These are phyloP conservation scores for Acacia pycnantha DNA, from an alignment of 331 rosid species.

Conservation along the genomic window DNA sequence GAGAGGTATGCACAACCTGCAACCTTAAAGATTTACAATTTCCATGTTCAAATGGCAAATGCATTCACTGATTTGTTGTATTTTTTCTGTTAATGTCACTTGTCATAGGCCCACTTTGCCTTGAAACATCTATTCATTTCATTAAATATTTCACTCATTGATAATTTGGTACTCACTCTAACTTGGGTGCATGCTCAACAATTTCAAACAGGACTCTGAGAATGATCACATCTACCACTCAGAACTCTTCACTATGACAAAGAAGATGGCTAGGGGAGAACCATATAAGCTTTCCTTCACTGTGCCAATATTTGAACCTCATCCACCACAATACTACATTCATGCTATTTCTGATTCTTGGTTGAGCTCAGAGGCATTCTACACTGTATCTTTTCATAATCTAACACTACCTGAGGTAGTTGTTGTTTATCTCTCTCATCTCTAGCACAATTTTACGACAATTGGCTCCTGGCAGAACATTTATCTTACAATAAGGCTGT, in stretches of 20 bases:
- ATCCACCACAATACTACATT: slow-evolving; percentile 94
- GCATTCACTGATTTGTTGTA: slow-evolving; percentile 4
- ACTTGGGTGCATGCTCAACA: slow-evolving; percentile 34
- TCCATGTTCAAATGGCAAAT: slow-evolving; percentile 14
- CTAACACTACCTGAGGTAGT: slow-evolving; percentile 85
- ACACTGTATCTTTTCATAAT: slow-evolving; percentile 90
- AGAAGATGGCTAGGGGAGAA: slow-evolving; percentile 81
- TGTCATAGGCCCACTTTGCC: neutral
- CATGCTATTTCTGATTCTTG: slow-evolving; percentile 97
- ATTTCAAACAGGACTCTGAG: slow-evolving; percentile 72
- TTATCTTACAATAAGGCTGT: slow-evolving; percentile 31
- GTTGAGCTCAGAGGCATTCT: slow-evolving; percentile 88
- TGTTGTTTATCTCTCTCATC: neutral
- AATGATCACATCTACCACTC: slow-evolving; percentile 96
- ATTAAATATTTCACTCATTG: neutral
- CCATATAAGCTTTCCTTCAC: slow-evolving; percentile 93
- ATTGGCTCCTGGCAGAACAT: slow-evolving; percentile 29
- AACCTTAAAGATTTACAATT: slow-evolving; percentile 14
- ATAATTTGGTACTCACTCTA: slow-evolving; percentile 17
- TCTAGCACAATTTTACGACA: neutral
- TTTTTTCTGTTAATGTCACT: neutral
- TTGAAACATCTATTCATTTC: neutral
- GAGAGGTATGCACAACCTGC: neutral
- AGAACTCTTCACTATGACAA: slow-evolving; percentile 81
- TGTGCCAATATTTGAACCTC: slow-evolving; percentile 97